Base-by-base conservation (phyloP, 2,329 filamentous ascomycete species). In the Rugonectria rugulosa region DNA sequence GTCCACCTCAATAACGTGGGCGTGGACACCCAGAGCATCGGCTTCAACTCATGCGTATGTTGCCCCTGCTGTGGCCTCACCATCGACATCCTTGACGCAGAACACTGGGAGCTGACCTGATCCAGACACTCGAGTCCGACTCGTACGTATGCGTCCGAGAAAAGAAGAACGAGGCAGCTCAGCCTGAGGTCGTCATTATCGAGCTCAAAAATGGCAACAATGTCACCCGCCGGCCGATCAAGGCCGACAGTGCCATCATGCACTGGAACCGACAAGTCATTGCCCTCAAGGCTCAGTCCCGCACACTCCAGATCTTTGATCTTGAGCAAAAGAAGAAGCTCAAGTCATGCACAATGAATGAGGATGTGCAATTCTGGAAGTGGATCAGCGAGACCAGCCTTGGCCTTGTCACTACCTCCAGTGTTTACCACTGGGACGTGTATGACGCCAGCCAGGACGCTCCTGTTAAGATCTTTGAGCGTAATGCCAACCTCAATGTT, bases 201-300 rank as follows among this genome's bases (percentile, higher is more conserved):
- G 91, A 99, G 77, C 89, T 99, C 73, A 97, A 98, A 79, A 96
- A 97, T 79, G 88, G 88, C 80, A 97, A 97, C 86, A 94, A 95
- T 81, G 88, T 97, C 75, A 95, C 92, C 68, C 89, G 91, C 70
- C 87, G 94, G 73, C 92, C 94, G 43, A 99, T 99, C 82, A 98
- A 97, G 82, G 95, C 95, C 71, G 95, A 99, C 80, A 98, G 93
- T 86, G 95, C 96, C 69, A 97, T 99, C 74, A 98, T 99, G 95
- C 95, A 99, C 85, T 97, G 92, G 91, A 89, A 85, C 68, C 91
- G 89, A 74, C 92, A 97, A 76, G 91, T 99, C 74, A 98, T 99
- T 71, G 95, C 96, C 61, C 85, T 99, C 66, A 97, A 96, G 79
- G 94, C 95, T 43, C 92, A 97, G 75, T 90, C 89, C 62, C 86